A percentile compares a stretch with the other conserved stretches of the same genome.
Evolutionary conservation across 2,329 filamentous ascomycete genomes (phyloP).

Genomic region (Rutstroemia sp.): DNA sequence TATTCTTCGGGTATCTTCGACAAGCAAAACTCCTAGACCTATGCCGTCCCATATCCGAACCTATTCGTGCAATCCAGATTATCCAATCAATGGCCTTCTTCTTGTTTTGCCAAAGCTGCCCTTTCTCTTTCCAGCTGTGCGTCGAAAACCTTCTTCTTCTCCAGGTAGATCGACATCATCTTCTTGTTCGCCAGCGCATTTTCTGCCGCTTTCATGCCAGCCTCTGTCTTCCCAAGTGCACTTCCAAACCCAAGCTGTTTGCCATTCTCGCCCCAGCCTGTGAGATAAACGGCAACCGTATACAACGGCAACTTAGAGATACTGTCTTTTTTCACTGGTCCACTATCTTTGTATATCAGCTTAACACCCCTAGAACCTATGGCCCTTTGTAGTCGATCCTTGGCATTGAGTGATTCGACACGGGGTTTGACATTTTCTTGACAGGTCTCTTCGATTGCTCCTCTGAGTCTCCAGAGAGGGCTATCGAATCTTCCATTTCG

Average conservation of each 20-base stretch:
- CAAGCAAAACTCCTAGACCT: neutral
- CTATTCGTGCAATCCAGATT: neutral
- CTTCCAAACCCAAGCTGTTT: conserved; percentile 56
- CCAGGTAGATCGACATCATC: conserved; percentile 40
- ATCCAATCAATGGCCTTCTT: neutral
- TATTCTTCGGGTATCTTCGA: neutral
- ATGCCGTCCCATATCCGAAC: neutral
- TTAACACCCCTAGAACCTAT: conserved; percentile 48
- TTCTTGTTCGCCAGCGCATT: conserved; percentile 60
- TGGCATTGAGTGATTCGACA: conserved; percentile 32
- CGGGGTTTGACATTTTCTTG: neutral
- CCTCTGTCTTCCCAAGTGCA: conserved; percentile 61
- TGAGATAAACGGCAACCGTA: conserved; percentile 56
- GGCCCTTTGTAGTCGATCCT: conserved; percentile 43
- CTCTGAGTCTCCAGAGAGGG: conserved; percentile 25
- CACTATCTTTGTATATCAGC: conserved; percentile 54
- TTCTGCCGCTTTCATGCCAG: conserved; percentile 58
- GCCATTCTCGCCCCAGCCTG: conserved; percentile 57
- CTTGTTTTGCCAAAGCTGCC: conserved; percentile 14
- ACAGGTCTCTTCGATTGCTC: conserved; percentile 8
- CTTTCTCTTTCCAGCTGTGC: conserved; percentile 27
- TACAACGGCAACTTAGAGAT: conserved; percentile 49
- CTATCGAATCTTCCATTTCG: conserved; percentile 17
- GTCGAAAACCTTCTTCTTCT: conserved; percentile 39
- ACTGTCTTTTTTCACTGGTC: conserved; percentile 45